Conservation (phyloP, 768 basidiomycete species). For the Suillus weaverae region DNA sequence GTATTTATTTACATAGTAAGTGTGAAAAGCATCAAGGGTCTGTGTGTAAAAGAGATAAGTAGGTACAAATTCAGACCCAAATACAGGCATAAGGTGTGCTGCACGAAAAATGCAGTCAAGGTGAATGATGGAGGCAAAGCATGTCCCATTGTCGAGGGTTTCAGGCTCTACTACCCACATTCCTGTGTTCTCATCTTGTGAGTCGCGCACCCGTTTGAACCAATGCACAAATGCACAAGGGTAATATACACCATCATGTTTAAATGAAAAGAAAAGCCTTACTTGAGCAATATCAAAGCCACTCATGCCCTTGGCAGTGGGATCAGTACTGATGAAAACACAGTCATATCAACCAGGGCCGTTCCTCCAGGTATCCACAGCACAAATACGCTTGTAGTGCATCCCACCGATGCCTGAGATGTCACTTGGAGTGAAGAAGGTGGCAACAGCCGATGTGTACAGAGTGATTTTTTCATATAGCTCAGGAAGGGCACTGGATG, state of each 20-base stretch:
- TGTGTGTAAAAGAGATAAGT: constrained; percentile 11
- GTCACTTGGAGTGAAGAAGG: constrained; percentile 14
- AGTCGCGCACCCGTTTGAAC: constrained; percentile 19
- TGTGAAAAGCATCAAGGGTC: too few species aligned
- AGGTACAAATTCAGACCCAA: constrained; percentile 18
- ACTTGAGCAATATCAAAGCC: constrained; percentile 25
- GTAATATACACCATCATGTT: constrained; percentile 14
- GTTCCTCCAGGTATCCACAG: constrained; percentile 24
- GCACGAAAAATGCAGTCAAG: constrained; percentile 17
- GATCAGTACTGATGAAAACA: constrained; percentile 24
- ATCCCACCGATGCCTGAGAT: constrained; percentile 18
- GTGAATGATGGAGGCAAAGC: constrained; percentile 15
- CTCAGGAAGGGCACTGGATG: constrained; percentile 7
- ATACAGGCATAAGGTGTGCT: constrained; percentile 22
- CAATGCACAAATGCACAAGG: constrained; percentile 31
- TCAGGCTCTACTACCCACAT: constrained; percentile 28
- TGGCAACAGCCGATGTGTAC: constrained; percentile 6
- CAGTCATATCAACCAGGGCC: constrained; percentile 31
- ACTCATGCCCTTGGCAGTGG: constrained; percentile 12
- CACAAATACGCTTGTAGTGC: constrained; percentile 29
- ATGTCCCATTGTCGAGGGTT: constrained; percentile 7
- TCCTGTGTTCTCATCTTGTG: constrained; percentile 21
- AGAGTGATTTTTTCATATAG: constrained; percentile 7
- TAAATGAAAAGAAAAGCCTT: constrained; percentile 26
- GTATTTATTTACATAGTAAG: too few species aligned